These are phyloP conservation scores for Eimeria maxima DNA, from an alignment of 169 alveolate species.

Conservation along the genomic window DNA sequence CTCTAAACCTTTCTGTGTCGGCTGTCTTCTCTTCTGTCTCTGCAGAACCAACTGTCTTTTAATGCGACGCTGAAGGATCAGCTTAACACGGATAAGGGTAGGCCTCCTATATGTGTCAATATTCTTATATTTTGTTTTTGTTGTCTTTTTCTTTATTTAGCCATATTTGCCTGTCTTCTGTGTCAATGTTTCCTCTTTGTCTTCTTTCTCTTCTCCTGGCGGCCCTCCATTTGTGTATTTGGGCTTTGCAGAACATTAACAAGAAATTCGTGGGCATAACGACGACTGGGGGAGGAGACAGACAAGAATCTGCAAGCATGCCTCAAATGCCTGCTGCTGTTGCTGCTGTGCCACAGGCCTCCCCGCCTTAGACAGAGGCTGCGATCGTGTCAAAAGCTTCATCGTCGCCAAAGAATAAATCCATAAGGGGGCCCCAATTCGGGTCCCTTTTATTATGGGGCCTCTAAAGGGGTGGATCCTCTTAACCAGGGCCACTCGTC, in stretches of 20 bases:
- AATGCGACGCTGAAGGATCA: neutral
- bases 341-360: conserved; percentile 27
- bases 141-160: neutral
- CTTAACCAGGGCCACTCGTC: neutral
- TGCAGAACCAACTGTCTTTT: neutral
- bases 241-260: neutral
- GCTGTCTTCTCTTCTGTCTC: neutral
- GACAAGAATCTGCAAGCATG: neutral
- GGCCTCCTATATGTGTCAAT: neutral
- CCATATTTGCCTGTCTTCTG: neutral
- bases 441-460: neutral
- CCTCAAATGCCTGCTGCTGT: neutral
- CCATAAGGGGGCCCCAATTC: neutral
- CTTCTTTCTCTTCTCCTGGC: neutral
- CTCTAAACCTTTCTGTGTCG: neutral
- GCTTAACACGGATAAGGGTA: neutral
- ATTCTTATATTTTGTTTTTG: neutral
- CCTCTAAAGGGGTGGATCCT: neutral
- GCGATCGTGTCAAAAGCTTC: conserved; percentile 1
- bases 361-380: neutral
- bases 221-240: conserved; percentile 4
- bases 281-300: neutral
- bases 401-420: conserved; percentile 21
- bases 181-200: neutral
- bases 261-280: neutral